Conservation (phyloP, 192 early-diverging fungal species). For the Backusella tarrabulga region DNA sequence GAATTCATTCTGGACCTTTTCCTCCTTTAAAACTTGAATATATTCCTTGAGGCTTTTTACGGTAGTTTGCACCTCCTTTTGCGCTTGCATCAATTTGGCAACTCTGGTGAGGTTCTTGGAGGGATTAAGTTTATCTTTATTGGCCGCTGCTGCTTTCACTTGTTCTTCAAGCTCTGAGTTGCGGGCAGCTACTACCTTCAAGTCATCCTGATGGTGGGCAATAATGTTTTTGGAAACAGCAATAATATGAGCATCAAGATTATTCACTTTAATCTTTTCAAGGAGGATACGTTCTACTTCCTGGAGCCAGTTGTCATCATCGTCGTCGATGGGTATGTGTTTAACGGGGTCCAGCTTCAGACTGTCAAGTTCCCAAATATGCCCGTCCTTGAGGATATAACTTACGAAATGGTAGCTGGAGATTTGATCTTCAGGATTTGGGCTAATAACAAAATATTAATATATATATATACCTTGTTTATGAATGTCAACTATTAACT, state of each 20-base stretch:
- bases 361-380: not conserved
- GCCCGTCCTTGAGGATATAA: not conserved
- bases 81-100: too few relatives aligned
- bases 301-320: not conserved
- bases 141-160: too few relatives aligned
- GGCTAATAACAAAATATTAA: not conserved
- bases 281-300: not conserved
- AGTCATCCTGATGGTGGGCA: not conserved
- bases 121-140: too few relatives aligned
- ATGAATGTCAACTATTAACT: not conserved
- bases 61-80: too few relatives aligned
- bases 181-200: too few relatives aligned
- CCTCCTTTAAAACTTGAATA: too few relatives aligned
- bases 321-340: not conserved
- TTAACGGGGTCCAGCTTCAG: not conserved
- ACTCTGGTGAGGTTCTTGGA: too few relatives aligned
- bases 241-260: not conserved
- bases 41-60: too few relatives aligned
- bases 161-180: too few relatives aligned
- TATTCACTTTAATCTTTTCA: not conserved
- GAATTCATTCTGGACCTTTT: too few relatives aligned
- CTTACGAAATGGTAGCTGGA: not conserved
- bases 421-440: not conserved
- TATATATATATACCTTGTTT: not conserved
- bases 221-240: not conserved